Base-by-base conservation (phyloP, 2,329 filamentous ascomycete species). In the Colletotrichum camelliae region DNA sequence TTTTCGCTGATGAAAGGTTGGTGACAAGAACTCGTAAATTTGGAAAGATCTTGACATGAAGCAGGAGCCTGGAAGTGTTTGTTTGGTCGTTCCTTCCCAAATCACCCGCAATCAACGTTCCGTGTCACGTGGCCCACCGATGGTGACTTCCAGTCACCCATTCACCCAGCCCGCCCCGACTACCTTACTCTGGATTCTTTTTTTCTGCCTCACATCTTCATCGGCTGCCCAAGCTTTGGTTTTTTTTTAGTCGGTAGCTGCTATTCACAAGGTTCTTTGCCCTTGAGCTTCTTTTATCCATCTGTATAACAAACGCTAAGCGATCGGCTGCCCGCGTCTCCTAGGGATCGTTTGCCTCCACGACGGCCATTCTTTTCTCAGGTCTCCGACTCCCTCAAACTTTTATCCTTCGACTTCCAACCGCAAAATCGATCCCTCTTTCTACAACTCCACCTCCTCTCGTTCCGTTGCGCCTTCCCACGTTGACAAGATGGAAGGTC, bases 401-500 rank as follows among this genome's bases (percentile, higher is more conserved):
- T 2, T 0, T 18, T 21, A 5, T 58, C 9, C 0, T 8, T 10
- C 5, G 3, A 33, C 16, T 21, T 2, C 7, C 5, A 9, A 9
- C 4, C 3, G 37, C 8, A 48, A 48, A 1, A 48, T 48, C 0
- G 0, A 0, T 0, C 39, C 9, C 39, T 4, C 39, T 3, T 43
- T 12, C 39, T n/a, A 12, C 39, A n/a, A n/a, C 0, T n/a, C 0
- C 18, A 48, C 1, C 6, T 1, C 3, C 18, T 43, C 18, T 48
- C 18, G 39, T 48, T 29, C 3, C 15, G 0, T 31, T 4, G 15
- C 1, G 16, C 15, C 29, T 60, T 60, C 0, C 27, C 15, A 31
- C 12, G 3, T 2, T 61, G 58, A 35, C 27, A 8, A 35, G 29
- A 29, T 57, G n/a, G 16, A 58, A 8, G 24, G 2, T 58, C 27